Base-by-base conservation (phyloP, 1,139 yeast species). In the Debaryomyces coudertii region DNA sequence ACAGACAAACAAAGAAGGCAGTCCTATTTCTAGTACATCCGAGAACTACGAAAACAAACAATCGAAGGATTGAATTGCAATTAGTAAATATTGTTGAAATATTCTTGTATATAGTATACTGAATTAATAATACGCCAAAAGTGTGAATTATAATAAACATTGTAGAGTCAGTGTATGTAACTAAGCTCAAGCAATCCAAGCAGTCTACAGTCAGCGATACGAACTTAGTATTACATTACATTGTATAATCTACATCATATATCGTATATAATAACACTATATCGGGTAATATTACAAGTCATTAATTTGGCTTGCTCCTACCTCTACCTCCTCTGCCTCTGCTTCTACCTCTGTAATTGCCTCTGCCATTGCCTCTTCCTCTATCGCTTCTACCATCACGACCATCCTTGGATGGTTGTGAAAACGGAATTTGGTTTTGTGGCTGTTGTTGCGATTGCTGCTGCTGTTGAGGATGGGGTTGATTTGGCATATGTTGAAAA, bases 281-380 rank as follows among this genome's bases (percentile, higher is more conserved):
- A 11, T 18, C 16, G 8, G 20, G 9, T 11, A 7, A 16, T 18
- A 18, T 5, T 8, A 11, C 23, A 11, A 20, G 12, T 9, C 15
- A 33, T 20, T 15, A 34, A 38, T 25, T 39, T 27, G 28, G 33
- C 36, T 38, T 39, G 12, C 33, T 37, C 11, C 27, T 20, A 5
- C 43, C 41, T 27, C 65, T 62, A 51, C 60, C 54, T 8, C 61
- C 63, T 44, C 66, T 57, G 12, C 71, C 70, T 52, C 70, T 53
- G 23, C 68, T 67, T 25, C 50, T 48, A 31, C 66, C 54, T 43
- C 57, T 46, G 18, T 60, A 46, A 31, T 37, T 36, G 8, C 58
- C 56, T 31, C 22, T 20, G 22, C 66, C 53, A 18, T 62, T 66
- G 46, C 61, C 48, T 36, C 40, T 36, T 5, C 58, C 56, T 29